Conservation (phyloP, 2,329 filamentous ascomycete species). For the Alternaria novae-zelandiae region DNA sequence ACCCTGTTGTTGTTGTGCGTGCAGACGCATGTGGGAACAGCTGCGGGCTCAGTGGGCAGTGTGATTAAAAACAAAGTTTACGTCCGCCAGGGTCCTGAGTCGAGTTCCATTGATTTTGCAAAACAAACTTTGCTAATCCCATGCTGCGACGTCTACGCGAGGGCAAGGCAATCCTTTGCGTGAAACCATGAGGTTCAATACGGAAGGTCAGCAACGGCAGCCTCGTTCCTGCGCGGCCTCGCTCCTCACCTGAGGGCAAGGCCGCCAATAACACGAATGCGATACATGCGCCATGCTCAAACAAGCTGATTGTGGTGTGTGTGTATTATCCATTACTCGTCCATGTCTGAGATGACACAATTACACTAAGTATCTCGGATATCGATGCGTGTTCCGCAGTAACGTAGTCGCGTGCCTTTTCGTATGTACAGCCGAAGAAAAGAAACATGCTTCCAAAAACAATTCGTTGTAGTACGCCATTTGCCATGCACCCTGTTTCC, state of each 20-base stretch:
- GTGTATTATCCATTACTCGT: slow-evolving; percentile 10
- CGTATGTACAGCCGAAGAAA: slow-evolving; percentile 10
- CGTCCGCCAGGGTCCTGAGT: slow-evolving; percentile 9
- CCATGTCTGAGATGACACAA: slow-evolving; percentile 3
- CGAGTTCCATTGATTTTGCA: slow-evolving; percentile 5
- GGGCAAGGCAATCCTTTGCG: background rate
- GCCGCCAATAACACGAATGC: slow-evolving; percentile 1
- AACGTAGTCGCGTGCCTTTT: slow-evolving; percentile 7
- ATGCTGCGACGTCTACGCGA: background rate
- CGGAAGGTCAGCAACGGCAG: background rate
- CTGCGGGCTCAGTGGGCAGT: slow-evolving; percentile 8
- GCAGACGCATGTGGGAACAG: slow-evolving; percentile 19
- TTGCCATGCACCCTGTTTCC: slow-evolving; percentile 25
- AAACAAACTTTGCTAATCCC: slow-evolving; percentile 11
- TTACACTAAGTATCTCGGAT: slow-evolving; percentile 17
- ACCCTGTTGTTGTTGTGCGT: slow-evolving; percentile 12
- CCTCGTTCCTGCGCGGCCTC: background rate
- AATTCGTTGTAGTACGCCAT: slow-evolving; percentile 20
- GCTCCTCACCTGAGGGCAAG: slow-evolving; percentile 1
- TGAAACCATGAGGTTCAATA: background rate
- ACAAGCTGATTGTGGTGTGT: slow-evolving; percentile 2
- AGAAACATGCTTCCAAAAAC: slow-evolving; percentile 16
- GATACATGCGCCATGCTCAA: background rate
- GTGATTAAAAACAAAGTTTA: slow-evolving; percentile 24
- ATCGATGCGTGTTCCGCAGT: slow-evolving; percentile 5